Conservation (phyloP, 225 moss, liverwort and hornwort species). For the Marchantia polymorpha region DNA sequence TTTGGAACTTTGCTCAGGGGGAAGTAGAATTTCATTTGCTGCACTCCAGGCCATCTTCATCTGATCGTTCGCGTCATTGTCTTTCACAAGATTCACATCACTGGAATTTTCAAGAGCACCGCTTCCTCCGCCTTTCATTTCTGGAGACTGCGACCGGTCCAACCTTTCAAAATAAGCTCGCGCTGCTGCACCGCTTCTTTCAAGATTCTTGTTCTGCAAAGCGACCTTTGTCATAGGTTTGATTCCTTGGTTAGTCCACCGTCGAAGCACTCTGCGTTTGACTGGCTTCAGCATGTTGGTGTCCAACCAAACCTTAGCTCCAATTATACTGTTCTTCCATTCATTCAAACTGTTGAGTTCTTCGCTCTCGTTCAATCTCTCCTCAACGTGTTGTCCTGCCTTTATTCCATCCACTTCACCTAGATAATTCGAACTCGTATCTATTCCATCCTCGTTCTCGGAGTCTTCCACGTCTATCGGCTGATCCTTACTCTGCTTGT, state of each 20-base stretch:
- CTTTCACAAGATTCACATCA: neutral
- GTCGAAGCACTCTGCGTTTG: constrained; percentile 59
- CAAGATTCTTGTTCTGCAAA: constrained; percentile 72
- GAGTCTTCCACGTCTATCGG: constrained; percentile 35
- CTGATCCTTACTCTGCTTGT: constrained; percentile 5
- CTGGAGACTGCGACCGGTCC: constrained; percentile 42
- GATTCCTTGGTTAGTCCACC: constrained; percentile 52
- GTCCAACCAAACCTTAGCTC: constrained; percentile 72
- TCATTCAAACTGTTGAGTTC: constrained; percentile 61
- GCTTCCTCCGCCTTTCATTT: constrained; percentile 11
- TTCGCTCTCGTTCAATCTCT: constrained; percentile 44
- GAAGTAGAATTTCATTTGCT: no score
- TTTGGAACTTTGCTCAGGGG: neutral
- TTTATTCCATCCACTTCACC: constrained; percentile 46
- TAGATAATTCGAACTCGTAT: constrained; percentile 35
- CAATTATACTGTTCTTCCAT: constrained; percentile 55
- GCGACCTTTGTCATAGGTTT: constrained; percentile 59
- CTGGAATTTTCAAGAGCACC: constrained; percentile 5
- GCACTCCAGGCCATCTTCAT: neutral
- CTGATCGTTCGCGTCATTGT: neutral
- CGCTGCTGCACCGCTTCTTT: constrained; percentile 80
- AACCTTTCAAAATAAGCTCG: constrained; percentile 63
- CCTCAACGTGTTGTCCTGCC: constrained; percentile 50
- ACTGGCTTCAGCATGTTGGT: constrained; percentile 67
- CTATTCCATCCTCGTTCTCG: constrained; percentile 37